Evolutionary conservation across 1,139 yeast species (phyloP).

Genomic region (Pichia inconspicua): DNA sequence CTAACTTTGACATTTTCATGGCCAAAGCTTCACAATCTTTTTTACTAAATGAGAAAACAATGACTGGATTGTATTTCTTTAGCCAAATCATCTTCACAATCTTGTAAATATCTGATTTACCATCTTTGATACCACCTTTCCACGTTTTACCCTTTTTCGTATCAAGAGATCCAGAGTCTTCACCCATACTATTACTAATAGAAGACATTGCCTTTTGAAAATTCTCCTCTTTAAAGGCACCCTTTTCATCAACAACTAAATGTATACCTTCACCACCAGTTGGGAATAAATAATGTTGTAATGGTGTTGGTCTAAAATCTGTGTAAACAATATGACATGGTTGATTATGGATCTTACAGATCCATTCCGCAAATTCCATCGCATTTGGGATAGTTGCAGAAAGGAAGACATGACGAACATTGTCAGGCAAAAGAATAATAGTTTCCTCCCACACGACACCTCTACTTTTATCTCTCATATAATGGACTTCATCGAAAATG

Average conservation of each 20-base stretch:
- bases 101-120: conserved; percentile 84
- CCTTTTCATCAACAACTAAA: conserved; percentile 94
- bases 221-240: conserved; percentile 91
- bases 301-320: conserved; percentile 96
- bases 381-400: conserved; percentile 98
- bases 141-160: conserved; percentile 70
- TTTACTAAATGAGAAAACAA: conserved; percentile 93
- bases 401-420: conserved; percentile 76
- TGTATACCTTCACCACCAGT: conserved; percentile 97
- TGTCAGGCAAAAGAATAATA: conserved; percentile 91
- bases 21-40: conserved; percentile 95
- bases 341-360: conserved; percentile 86
- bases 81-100: conserved; percentile 97
- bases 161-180: conserved; percentile 60
- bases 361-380: conserved; percentile 97
- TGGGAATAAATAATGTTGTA: conserved; percentile 94
- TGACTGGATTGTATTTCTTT: conserved; percentile 93
- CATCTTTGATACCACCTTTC: conserved; percentile 79
- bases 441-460: conserved; percentile 99
- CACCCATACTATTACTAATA: conserved; percentile 74
- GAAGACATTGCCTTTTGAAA: conserved; percentile 98
- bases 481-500: conserved; percentile 95
- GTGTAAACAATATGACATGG: conserved; percentile 99
- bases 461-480: conserved; percentile 91
- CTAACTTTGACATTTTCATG: conserved; percentile 87